Conservation (phyloP, 768 basidiomycete species). For the Symmetrospora coprosmae region DNA sequence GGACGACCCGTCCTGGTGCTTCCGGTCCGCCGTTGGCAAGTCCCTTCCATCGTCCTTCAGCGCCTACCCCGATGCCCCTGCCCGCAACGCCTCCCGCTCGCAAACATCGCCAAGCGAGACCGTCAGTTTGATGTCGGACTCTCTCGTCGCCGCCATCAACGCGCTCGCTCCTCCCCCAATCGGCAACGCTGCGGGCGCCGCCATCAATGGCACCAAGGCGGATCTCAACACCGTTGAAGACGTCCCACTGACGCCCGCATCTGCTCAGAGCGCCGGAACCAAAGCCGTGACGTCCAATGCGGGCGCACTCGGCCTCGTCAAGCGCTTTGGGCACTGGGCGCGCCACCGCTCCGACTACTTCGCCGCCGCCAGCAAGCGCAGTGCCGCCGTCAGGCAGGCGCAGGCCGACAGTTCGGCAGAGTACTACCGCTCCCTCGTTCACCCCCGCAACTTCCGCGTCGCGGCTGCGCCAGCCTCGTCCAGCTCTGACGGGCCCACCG, state of each 20-base stretch:
- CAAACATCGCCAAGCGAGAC: background rate
- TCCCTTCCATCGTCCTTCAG: constrained; percentile 50
- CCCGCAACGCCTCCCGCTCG: background rate
- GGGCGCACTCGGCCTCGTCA: background rate
- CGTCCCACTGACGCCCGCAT: background rate
- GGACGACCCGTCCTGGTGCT: constrained; percentile 55
- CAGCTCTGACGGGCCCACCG: too few species aligned
- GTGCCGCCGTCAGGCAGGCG: too few species aligned
- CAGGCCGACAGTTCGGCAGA: too few species aligned
- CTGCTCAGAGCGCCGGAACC: background rate
- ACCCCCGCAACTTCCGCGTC: background rate
- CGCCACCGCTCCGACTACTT: too few species aligned
- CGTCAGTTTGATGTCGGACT: background rate
- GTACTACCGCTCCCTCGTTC: background rate
- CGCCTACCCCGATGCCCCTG: constrained; percentile 39
- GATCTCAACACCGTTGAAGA: background rate
- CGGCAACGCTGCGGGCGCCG: background rate
- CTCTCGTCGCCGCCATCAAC: background rate
- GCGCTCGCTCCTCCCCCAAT: background rate
- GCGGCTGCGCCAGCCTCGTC: too few species aligned
- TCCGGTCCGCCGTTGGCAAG: constrained; percentile 48
- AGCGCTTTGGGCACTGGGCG: too few species aligned
- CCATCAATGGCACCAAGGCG: background rate
- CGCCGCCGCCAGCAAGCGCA: too few species aligned
- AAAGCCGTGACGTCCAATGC: background rate